Base-by-base conservation (phyloP, 345 rosid species). In the Acer campestre region DNA sequence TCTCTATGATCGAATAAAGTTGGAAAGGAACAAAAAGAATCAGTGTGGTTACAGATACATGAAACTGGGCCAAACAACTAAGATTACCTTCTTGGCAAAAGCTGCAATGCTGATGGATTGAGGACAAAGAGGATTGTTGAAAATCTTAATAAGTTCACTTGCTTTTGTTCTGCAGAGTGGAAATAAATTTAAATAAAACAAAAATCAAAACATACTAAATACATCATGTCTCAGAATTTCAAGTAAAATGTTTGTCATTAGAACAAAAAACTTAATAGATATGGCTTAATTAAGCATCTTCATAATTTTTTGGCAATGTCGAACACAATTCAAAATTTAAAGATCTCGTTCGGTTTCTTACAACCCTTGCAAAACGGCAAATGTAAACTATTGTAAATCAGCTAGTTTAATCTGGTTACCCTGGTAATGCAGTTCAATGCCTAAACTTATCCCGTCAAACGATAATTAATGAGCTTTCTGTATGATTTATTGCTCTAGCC, bases 81-180 rank as follows among this genome's bases (percentile, higher is more conserved):
- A 80, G 53, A 73, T 77, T 91, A 96, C 99, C 99, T 92, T 94
- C 80, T 88, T 88, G 1, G 88, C 94, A 83, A 96, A 92, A 69
- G 90, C 73, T 65, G 93, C 90, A 77, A 87, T 79, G 82, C 93
- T 85, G 78, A 96, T 84, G 66, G 98, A 83, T 74, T 86, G 91
- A 11, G 99, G 95, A 62, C 94, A 96, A 59, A 81, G 78, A 79
- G 95, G 88, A 85, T 87, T 88, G 70, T 68, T 92, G 25, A 94
- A 79, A 81, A 94, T 88, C 80, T 90, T 90, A 67, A 88, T 29
- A 73, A 96, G 89, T 68, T 92, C 98, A 66, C 48, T 87, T 75
- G 89, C 89, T 84, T 91, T 94, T 51, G 86, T 65, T 46, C 99
- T 96, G 97, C 89, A 84, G 80, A 76, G 70, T 12, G 77, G 38